These are phyloP conservation scores for Boletus reticulatus DNA, from an alignment of 768 basidiomycete species.

Conservation along the genomic window DNA sequence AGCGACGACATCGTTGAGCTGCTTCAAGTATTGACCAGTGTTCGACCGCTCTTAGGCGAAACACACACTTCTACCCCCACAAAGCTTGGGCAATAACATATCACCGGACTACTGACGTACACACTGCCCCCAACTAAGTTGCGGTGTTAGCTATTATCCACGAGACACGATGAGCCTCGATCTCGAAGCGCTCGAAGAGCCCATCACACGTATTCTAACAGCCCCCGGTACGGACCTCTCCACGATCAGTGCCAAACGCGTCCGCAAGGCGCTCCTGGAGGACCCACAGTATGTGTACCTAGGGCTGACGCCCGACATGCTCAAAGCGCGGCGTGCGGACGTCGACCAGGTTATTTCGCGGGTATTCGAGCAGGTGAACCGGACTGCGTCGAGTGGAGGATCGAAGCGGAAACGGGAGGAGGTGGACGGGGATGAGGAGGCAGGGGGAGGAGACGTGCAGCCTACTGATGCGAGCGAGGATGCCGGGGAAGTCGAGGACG, in stretches of 20 bases:
- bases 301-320: conserved; percentile 51
- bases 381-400: conserved; percentile 22
- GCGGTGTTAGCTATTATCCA: neutral
- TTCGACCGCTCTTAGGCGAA: neutral
- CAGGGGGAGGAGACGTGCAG: conserved; percentile 21
- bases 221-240: conserved; percentile 75
- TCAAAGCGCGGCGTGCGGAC: conserved; percentile 65
- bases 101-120: neutral
- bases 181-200: conserved; percentile 52
- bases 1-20: conserved; percentile 14
- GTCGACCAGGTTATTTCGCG: conserved; percentile 67
- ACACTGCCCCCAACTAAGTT: neutral
- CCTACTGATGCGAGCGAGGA: conserved; percentile 18
- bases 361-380: conserved; percentile 62
- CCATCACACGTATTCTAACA: conserved; percentile 66
- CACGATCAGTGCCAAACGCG: conserved; percentile 86
- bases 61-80: neutral
- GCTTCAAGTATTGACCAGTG: neutral
- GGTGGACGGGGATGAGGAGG: conserved; percentile 18
- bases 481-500: too few species aligned
- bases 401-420: conserved; percentile 29
- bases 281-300: conserved; percentile 33
- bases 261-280: conserved; percentile 70
- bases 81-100: neutral
- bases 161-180: conserved; percentile 47